A percentile compares a stretch with the other conserved stretches of the same genome.
Evolutionary conservation across 1,284 basidiomycete species (phyloP).

Genomic region (Boletus austroedulis): DNA sequence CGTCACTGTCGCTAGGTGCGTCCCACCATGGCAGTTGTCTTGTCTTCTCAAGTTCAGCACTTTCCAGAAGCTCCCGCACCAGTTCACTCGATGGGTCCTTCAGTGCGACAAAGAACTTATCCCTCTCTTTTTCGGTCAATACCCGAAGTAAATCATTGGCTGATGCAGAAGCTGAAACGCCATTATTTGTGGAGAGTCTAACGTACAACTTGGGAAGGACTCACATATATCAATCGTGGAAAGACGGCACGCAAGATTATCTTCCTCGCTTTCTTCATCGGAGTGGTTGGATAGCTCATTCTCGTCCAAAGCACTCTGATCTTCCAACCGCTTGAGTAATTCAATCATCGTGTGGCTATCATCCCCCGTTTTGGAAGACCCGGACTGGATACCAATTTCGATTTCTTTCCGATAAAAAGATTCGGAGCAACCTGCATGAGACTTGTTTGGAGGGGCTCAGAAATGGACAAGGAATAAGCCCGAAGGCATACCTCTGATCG

Average conservation of each 20-base stretch:
- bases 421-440: constrained; percentile 71
- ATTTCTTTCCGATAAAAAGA: constrained; percentile 72
- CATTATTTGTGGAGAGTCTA: not conserved
- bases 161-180: constrained; percentile 47
- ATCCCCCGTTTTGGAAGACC: constrained; percentile 49
- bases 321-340: constrained; percentile 67
- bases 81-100: constrained; percentile 57
- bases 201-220: constrained; percentile 28
- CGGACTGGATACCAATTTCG: constrained; percentile 54
- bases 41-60: constrained; percentile 50
- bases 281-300: constrained; percentile 35
- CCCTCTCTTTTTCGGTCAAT: constrained; percentile 55
- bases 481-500: constrained; percentile 55
- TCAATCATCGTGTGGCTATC: constrained; percentile 66
- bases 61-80: constrained; percentile 57
- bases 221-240: constrained; percentile 60
- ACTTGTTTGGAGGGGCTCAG: constrained; percentile 38
- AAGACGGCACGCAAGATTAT: constrained; percentile 52
- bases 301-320: constrained; percentile 46
- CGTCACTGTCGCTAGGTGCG: constrained; percentile 13
- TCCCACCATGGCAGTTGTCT: constrained; percentile 67
- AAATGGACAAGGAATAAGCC: not conserved
- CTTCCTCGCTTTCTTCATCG: constrained; percentile 43
- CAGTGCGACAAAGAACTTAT: constrained; percentile 56
- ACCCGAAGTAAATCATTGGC: constrained; percentile 62